phyloP scores from a whole-genome alignment of 1,284 basidiomycete genomes.

The Naganishia cerealis region DNA sequence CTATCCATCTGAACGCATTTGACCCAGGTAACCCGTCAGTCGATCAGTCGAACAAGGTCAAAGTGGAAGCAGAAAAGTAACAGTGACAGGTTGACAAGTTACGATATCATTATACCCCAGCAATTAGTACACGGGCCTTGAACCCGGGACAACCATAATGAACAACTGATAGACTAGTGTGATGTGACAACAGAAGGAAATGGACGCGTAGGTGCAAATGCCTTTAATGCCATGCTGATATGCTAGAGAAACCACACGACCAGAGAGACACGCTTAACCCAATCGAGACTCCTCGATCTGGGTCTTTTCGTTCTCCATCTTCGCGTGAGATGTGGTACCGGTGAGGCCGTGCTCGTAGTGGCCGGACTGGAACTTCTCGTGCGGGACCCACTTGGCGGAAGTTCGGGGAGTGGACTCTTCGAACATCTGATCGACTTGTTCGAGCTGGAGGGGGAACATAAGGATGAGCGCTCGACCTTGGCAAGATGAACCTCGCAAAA shows the following conservation, averaged over 20 bases:
- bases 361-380: conserved; percentile 41
- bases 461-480: not conserved
- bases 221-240: conserved; percentile 24
- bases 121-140: conserved; percentile 18
- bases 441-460: conserved; percentile 13
- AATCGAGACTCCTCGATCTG: conserved; percentile 5
- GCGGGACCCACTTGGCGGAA: conserved; percentile 48
- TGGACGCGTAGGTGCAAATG: conserved; percentile 10
- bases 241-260: conserved; percentile 25
- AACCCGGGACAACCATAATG: conserved; percentile 24
- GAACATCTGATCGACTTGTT: conserved; percentile 43
- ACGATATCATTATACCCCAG: conserved; percentile 22
- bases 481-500: not conserved
- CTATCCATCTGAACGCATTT: too few relatives aligned
- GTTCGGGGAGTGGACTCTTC: conserved; percentile 45
- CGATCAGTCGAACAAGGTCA: too few relatives aligned
- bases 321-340: not conserved
- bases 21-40: too few relatives aligned
- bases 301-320: conserved; percentile 2
- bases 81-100: too few relatives aligned
- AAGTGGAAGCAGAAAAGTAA: too few relatives aligned
- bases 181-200: conserved; percentile 23
- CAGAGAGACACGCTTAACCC: not conserved
- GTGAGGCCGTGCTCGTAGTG: conserved; percentile 26
- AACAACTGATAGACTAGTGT: conserved; percentile 19